A percentile compares a stretch with the other conserved stretches of the same genome.
Evolutionary conservation across 2,329 filamentous ascomycete species (phyloP).

Genomic region (Bipolaris cookei): DNA sequence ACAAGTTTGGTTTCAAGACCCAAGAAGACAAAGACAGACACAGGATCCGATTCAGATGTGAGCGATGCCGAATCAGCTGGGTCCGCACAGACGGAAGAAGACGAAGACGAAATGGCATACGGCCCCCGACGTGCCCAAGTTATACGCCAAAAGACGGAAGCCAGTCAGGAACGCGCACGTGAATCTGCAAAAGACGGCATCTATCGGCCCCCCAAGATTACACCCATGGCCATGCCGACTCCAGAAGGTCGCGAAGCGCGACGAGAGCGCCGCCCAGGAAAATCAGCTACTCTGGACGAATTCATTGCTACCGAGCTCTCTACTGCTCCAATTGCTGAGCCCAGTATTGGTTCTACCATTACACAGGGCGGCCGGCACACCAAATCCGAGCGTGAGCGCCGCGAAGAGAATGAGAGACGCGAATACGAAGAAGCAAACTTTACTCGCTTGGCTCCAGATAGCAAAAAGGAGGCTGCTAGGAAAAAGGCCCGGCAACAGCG

Average conservation of each 20-base stretch:
- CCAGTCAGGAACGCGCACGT: slow-evolving; percentile 25
- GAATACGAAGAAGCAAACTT: slow-evolving; percentile 95
- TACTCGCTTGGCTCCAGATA: slow-evolving; percentile 80
- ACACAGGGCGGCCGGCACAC: slow-evolving; percentile 76
- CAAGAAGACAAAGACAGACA: slow-evolving; percentile 47
- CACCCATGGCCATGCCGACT: slow-evolving; percentile 82
- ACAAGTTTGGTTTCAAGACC: slow-evolving; percentile 23
- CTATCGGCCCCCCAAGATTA: slow-evolving; percentile 88
- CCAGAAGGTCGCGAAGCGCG: slow-evolving; percentile 66
- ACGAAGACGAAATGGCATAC: slow-evolving; percentile 66
- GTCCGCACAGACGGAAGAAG: slow-evolving; percentile 38
- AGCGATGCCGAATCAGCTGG: slow-evolving; percentile 44
- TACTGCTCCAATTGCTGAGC: slow-evolving; percentile 78
- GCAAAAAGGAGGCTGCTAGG: slow-evolving; percentile 83
- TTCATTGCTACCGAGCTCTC: slow-evolving; percentile 88
- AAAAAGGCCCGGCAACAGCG: slow-evolving; percentile 54
- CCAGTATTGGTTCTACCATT: slow-evolving; percentile 92
- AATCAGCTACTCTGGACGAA: slow-evolving; percentile 88
- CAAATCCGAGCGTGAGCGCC: slow-evolving; percentile 77
- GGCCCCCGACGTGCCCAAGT: slow-evolving; percentile 65
- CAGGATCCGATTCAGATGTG: slow-evolving; percentile 51
- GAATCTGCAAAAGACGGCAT: slow-evolving; percentile 65
- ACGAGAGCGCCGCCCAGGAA: slow-evolving; percentile 66
- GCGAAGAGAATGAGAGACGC: slow-evolving; percentile 76
- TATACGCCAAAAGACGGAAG: slow-evolving; percentile 35